Evolutionary conservation across 805 yeast genomes (phyloP).

Genomic region (Candida ovalis): DNA sequence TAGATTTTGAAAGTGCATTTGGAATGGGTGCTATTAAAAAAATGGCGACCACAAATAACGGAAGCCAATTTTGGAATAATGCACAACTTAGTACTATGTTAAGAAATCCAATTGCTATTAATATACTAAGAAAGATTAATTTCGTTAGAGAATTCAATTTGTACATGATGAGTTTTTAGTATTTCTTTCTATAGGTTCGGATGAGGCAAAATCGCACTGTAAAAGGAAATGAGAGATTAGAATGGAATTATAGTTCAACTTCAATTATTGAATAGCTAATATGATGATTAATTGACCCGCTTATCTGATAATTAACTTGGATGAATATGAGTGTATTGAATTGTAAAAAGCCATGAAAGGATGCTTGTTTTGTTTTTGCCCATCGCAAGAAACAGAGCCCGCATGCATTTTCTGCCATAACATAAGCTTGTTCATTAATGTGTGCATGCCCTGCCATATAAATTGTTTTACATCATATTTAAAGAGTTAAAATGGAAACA

Average conservation of each 20-base stretch:
- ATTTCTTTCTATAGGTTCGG: background rate
- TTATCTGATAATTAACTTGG: background rate
- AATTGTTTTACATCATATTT: background rate
- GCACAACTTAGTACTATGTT: slow-evolving; percentile 86
- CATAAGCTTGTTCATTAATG: slow-evolving; percentile 6
- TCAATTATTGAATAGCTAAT: background rate
- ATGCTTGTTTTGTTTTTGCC: no score
- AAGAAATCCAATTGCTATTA: slow-evolving; percentile 85
- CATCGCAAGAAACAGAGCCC: no score
- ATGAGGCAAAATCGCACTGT: no score
- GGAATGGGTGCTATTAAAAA: slow-evolving; percentile 36
- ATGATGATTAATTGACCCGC: no score
- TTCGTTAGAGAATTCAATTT: slow-evolving; percentile 59
- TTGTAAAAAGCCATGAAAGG: no score
- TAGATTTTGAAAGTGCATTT: slow-evolving; percentile 25
- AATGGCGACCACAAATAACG: slow-evolving; percentile 56
- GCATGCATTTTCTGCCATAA: slow-evolving; percentile 10
- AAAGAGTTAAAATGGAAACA: background rate
- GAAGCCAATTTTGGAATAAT: slow-evolving; percentile 84
- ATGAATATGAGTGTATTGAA: background rate
- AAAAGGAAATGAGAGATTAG: no score
- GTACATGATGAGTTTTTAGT: slow-evolving; percentile 8
- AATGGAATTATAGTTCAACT: background rate
- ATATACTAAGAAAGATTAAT: slow-evolving; percentile 67
- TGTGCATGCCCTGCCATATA: background rate